Evolutionary conservation across 805 yeast species (phyloP).

Genomic region (Citeromyces nyonsensis): DNA sequence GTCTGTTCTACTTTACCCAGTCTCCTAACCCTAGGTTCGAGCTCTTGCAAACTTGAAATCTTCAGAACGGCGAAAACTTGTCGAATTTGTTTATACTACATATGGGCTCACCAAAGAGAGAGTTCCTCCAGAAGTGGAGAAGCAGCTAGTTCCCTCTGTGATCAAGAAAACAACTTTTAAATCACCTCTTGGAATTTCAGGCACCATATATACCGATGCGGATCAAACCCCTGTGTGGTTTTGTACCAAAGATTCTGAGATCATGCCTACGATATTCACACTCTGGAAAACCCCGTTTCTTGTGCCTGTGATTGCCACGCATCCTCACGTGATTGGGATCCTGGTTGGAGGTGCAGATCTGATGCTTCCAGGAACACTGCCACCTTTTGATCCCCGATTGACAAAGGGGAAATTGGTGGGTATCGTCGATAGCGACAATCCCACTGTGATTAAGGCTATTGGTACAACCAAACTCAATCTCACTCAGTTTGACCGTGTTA

Average conservation of each 20-base stretch:
- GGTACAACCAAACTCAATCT: constrained; percentile 45
- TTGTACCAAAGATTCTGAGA: constrained; percentile 32
- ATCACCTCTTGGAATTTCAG: constrained; percentile 32
- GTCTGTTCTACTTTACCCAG: too few species aligned
- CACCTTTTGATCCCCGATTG: constrained; percentile 38
- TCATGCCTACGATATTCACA: constrained; percentile 60
- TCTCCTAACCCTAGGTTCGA: too few species aligned
- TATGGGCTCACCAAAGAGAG: constrained; percentile 22
- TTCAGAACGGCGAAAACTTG: constrained; percentile 55
- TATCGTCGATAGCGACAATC: constrained; percentile 42
- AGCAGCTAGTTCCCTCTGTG: constrained; percentile 28
- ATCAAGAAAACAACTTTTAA: constrained; percentile 53
- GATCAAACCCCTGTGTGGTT: constrained; percentile 64
- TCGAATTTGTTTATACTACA: constrained; percentile 22
- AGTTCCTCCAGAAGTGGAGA: constrained; percentile 24
- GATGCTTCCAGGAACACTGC: constrained; percentile 59
- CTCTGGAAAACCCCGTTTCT: constrained; percentile 56
- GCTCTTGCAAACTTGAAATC: constrained; percentile 75
- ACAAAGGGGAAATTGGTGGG: constrained; percentile 51
- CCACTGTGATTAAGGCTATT: constrained; percentile 54
- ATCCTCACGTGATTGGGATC: constrained; percentile 54
- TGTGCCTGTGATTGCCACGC: constrained; percentile 57
- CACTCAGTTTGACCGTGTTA: constrained; percentile 22
- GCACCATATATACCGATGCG: constrained; percentile 50
- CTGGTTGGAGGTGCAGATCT: constrained; percentile 69